phyloP scores from a whole-genome alignment of 2,329 filamentous ascomycete genomes.

The Pyricularia sp. region DNA sequence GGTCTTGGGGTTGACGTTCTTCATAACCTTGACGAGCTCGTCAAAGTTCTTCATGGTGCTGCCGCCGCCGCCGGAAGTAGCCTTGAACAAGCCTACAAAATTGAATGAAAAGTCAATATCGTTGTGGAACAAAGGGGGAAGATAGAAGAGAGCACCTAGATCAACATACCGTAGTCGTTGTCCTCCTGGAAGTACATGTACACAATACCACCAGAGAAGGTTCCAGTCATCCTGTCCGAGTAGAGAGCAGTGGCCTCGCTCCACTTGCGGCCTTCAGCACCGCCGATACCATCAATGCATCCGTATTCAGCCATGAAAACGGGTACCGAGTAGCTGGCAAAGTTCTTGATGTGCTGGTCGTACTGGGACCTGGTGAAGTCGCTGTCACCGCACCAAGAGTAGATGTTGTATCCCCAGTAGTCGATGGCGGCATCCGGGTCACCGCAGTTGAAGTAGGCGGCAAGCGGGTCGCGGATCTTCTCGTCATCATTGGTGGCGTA shows the following conservation, averaged over 20 bases:
- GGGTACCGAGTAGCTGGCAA: constrained; percentile 80
- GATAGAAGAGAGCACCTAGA: not conserved
- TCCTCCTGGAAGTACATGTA: constrained; percentile 96
- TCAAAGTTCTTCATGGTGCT: constrained; percentile 66
- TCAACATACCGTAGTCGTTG: constrained; percentile 69
- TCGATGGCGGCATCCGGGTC: constrained; percentile 61
- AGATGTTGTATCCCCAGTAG: constrained; percentile 99
- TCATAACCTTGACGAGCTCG: constrained; percentile 61
- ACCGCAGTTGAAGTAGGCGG: constrained; percentile 93
- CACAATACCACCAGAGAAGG: constrained; percentile 94
- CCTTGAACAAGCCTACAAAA: constrained; percentile 53
- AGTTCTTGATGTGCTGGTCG: constrained; percentile 74
- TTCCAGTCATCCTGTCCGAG: constrained; percentile 67
- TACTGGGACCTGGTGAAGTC: constrained; percentile 71
- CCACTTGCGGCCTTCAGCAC: constrained; percentile 63
- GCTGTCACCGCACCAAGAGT: constrained; percentile 94
- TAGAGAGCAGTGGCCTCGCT: constrained; percentile 79
- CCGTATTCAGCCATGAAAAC: constrained; percentile 99
- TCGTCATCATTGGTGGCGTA: constrained; percentile 94
- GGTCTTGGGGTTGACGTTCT: constrained; percentile 54
- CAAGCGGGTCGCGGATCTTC: constrained; percentile 70
- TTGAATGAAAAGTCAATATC: constrained; percentile 13
- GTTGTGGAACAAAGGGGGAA: no score
- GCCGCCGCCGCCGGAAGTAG: constrained; percentile 46
- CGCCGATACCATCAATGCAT: constrained; percentile 58